A percentile compares a stretch with the other conserved stretches of the same genome.
phyloP scores from a whole-genome alignment of 108 stramenopile genomes.

The Mediolabrus comicus region DNA sequence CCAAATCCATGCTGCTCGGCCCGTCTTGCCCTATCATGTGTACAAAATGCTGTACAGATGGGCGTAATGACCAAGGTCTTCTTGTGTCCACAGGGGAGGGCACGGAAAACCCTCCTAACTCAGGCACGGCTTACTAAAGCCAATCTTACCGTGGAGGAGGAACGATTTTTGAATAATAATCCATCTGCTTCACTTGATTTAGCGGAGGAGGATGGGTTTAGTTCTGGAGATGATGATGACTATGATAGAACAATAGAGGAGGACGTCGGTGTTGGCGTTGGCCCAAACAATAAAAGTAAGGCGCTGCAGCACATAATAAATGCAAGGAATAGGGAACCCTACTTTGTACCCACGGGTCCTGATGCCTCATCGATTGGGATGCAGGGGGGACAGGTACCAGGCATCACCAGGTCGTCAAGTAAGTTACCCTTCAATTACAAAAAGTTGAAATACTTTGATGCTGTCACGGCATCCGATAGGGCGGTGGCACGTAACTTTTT shows the following conservation, averaged over 20 bases:
- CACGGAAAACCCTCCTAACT: conserved; percentile 34
- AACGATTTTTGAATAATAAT: conserved; percentile 29
- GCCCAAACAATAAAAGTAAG: conserved; percentile 35
- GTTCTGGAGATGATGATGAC: conserved; percentile 49
- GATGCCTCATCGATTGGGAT: conserved; percentile 26
- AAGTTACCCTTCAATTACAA: conserved; percentile 81
- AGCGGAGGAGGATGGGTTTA: conserved; percentile 36
- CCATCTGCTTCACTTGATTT: not conserved
- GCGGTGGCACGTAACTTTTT: conserved; percentile 60
- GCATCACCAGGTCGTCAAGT: conserved; percentile 8
- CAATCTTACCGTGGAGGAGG: conserved; percentile 3
- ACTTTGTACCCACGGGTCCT: conserved; percentile 26
- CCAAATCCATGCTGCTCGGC: conserved; percentile 62
- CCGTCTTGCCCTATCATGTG: conserved; percentile 56
- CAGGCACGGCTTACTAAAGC: conserved; percentile 8
- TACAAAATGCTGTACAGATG: conserved; percentile 72
- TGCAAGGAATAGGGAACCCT: conserved; percentile 17
- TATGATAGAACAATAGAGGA: conserved; percentile 8
- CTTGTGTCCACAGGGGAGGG: conserved; percentile 72
- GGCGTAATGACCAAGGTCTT: conserved; percentile 70
- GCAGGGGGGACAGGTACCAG: conserved; percentile 16
- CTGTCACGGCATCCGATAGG: conserved; percentile 60
- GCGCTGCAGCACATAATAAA: not conserved
- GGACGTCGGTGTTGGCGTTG: not conserved
- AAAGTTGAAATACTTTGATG: conserved; percentile 78